phyloP scores from a whole-genome alignment of 169 alveolate species.

The Plasmodium vivax region DNA sequence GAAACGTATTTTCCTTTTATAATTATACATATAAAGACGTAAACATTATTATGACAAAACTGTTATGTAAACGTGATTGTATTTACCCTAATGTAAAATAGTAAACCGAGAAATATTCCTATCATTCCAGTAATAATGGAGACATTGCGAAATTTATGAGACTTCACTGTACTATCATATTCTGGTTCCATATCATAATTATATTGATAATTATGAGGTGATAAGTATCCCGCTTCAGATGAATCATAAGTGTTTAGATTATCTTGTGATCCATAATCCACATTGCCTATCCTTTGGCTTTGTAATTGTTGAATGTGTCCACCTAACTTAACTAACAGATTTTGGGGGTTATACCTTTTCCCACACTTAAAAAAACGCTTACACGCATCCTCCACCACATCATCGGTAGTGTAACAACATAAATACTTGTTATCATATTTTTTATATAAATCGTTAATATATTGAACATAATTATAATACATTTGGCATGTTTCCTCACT shows the following conservation, averaged over 20 bases:
- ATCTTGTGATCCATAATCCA: no score
- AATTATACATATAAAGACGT: no score
- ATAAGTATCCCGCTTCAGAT: no score
- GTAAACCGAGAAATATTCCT: background rate
- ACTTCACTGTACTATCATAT: no score
- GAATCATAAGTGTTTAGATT: no score
- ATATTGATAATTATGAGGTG: no score
- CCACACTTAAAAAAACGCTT: background rate
- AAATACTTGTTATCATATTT: background rate
- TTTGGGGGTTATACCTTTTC: background rate
- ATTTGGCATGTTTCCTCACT: background rate
- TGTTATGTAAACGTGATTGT: background rate
- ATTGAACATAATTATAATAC: background rate
- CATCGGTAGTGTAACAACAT: background rate
- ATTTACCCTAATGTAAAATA: background rate
- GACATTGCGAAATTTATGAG: background rate
- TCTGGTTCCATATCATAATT: no score
- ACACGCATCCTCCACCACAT: background rate
- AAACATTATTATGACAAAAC: no score
- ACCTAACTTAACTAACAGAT: background rate
- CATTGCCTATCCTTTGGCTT: background rate
- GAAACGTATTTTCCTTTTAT: no score
- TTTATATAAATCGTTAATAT: background rate
- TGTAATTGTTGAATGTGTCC: no score
- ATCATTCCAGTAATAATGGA: background rate